Conservation (phyloP, 225 moss, liverwort and hornwort species). For the Lunularia cruciata region DNA sequence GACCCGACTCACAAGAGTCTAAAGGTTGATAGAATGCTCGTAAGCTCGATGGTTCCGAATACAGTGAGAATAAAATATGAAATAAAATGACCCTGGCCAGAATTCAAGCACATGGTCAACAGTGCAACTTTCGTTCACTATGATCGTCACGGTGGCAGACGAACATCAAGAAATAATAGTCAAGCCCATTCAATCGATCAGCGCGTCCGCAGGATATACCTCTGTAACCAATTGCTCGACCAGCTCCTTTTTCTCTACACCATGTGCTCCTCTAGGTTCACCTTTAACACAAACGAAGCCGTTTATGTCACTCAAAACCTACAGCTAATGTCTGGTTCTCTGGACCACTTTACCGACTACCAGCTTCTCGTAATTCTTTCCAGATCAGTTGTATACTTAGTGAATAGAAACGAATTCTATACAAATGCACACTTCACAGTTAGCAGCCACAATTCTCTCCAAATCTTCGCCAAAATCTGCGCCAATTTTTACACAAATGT, state of each 20-base stretch:
- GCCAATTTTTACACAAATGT: slow-evolving; percentile 6
- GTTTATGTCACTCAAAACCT: slow-evolving; percentile 11
- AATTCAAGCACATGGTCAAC: background rate
- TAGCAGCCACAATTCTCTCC: background rate
- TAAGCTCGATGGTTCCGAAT: no score
- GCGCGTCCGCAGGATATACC: background rate
- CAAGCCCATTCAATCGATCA: background rate
- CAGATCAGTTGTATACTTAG: background rate
- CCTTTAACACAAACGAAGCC: slow-evolving; percentile 5
- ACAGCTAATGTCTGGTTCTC: slow-evolving; percentile 4
- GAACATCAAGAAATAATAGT: background rate
- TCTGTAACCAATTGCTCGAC: background rate
- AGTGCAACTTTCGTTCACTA: background rate
- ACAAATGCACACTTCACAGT: background rate
- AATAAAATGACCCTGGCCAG: background rate
- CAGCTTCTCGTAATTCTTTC: background rate
- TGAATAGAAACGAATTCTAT: background rate
- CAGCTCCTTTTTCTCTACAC: slow-evolving; percentile 8
- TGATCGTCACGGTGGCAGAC: background rate
- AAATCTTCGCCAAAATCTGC: background rate
- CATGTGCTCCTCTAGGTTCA: slow-evolving; percentile 14
- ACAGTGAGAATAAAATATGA: background rate
- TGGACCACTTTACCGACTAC: background rate
- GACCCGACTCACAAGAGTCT: background rate
- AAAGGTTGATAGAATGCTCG: no score